A percentile compares a stretch with the other conserved stretches of the same genome.
These are phyloP conservation scores for Stenogyne calaminthoides DNA, from an alignment of 305 asterid species.

Conservation along the genomic window DNA sequence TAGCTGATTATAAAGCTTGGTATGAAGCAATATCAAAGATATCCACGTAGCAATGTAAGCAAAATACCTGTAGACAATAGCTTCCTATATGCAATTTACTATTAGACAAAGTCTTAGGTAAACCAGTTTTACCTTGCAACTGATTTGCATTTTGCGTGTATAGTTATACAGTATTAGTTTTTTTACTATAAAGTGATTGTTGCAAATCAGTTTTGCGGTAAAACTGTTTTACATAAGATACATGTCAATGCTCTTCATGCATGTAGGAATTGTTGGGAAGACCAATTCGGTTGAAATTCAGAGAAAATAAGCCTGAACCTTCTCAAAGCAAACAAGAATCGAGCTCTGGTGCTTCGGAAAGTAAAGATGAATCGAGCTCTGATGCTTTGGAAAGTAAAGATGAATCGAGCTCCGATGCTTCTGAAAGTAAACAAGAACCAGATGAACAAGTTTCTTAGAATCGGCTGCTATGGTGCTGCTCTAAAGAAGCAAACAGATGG, in stretches of 20 bases:
- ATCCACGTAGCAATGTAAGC: not conserved
- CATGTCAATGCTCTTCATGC: not conserved
- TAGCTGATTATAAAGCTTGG: too few relatives aligned
- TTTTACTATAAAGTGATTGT: too few relatives aligned
- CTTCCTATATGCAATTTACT: too few relatives aligned
- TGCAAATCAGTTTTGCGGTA: too few relatives aligned
- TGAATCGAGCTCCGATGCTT: constrained; percentile 20
- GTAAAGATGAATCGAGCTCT: constrained; percentile 16
- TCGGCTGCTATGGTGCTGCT: constrained; percentile 15
- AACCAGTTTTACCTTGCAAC: too few relatives aligned
- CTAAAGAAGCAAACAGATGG: constrained; percentile 18
- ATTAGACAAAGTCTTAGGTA: too few relatives aligned
- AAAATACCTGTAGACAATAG: not conserved
- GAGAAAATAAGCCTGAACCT: constrained; percentile 45
- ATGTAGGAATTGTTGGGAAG: constrained; percentile 82
- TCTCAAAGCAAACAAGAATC: constrained; percentile 17
- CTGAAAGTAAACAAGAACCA: constrained; percentile 11
- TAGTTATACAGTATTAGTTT: too few relatives aligned
- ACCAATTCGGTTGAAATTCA: constrained; percentile 60
- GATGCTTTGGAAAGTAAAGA: constrained; percentile 16
- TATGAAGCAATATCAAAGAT: not conserved
- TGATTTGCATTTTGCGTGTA: too few relatives aligned
- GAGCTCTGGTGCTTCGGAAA: constrained; percentile 26
- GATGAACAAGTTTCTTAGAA: constrained; percentile 34
- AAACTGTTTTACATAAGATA: too few relatives aligned